Evolutionary conservation across 2,329 filamentous ascomycete species (phyloP), one percentile per base, ranked within the genome.

Genomic region (Beauveria bassiana): DNA sequence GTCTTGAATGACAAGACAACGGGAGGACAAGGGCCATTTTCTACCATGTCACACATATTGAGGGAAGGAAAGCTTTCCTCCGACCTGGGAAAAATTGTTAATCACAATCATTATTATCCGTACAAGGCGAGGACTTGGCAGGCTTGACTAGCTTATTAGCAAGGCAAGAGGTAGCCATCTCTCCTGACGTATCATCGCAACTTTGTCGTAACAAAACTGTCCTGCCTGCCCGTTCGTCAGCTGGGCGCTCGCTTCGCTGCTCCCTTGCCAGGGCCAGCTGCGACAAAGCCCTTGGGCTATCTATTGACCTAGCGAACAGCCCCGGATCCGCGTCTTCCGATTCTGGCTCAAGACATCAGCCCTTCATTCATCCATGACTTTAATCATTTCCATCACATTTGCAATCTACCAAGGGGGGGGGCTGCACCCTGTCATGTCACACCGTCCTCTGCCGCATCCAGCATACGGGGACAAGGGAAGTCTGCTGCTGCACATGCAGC

Each of bases 311-410:
- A 51, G 49, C 50, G 38, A 24, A 38, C 38, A 54, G 42, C 47
- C 40, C 50, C 58, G 49, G 58, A 60, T 46, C 49, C 49, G 45
- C 28, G 6, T 43, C 7, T 46, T 45, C 58, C 58, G 49, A 51
- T 52, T 34, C 50, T 60, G 58, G 58, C 58, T 31, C 49, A 45
- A 52, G 58, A 50, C 58, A 60, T 26, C 28, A 46, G 34, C 26
- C 26, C 5, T 42, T 46, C 42, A 22, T 24, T 28, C 34, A 38
- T 28, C 9, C 12, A 38, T 16, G 12, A 38, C 12, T 38, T 38
- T 38, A 6, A 38, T 38, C 12, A 38, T 38, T 51, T 24, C 50
- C 50, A 47, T 55, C 43, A 53, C 26, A 42, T 45, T 61, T 16
- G 45, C 46, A 58, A 54, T 61, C 50, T 54, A 49, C 46, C 56